Evolutionary conservation across 371 early-diverging fungal species (phyloP), one percentile per base, ranked within the genome.

Genomic region (Mucor racemosus): DNA sequence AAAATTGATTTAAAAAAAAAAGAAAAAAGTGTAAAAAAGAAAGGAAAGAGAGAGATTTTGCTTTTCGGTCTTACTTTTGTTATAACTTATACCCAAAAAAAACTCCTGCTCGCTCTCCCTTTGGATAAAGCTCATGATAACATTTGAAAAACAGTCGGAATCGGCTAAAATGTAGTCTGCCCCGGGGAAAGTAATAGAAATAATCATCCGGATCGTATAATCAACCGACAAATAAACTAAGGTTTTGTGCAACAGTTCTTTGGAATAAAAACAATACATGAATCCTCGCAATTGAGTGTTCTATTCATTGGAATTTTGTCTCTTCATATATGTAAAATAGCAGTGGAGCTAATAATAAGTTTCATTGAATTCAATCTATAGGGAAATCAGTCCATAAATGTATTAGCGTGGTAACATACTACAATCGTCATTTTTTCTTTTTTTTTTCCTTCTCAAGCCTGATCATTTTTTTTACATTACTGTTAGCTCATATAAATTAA

Each of bases 1-100:
- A 40, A 10, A 17, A 19, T 19, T 57, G 33, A 35, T 41, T 19
- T 42, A 33, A 48, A 50, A 60, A 61, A n/a, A n/a, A n/a, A n/a
- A n/a, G n/a, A 34, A 66, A 58, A 35, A 65, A 60, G 31, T 42
- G 33, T 14, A 58, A 41, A 21, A 66, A 60, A 57, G 21, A 62
- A 41, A 62, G 33, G 41, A 41, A 50, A 58, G 14, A 26, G 38
- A 38, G 11, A n/a, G 63, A 46, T 38, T 21, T 26, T 21, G 21
- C 26, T 50, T 26, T 11, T 50, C 7, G 19, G 50, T 26, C 50
- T 50, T 50, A 26, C 50, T 17, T 21, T 50, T 50, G 26, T 50
- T 50, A 17, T 26, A 7, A 50, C 26, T 50, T 50, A 50, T 50
- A 50, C 13, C n/a, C n/a, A n/a, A n/a, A n/a, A n/a, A n/a, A n/a